These are phyloP conservation scores for Candida ovalis DNA, from an alignment of 805 yeast genomes.

Conservation along the genomic window DNA sequence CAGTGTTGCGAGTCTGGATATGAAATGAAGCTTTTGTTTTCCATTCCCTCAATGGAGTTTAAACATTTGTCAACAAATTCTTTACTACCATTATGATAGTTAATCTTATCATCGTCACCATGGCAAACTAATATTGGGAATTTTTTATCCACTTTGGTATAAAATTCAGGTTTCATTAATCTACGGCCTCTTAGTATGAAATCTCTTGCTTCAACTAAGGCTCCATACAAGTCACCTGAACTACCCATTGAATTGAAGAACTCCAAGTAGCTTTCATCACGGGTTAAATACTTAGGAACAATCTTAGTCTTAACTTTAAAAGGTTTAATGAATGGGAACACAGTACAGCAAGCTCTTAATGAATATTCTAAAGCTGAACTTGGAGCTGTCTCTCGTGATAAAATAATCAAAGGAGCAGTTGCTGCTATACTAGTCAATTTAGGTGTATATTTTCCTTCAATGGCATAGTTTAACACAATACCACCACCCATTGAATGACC, in stretches of 20 bases:
- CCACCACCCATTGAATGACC: constrained; percentile 89
- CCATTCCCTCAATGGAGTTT: constrained; percentile 18
- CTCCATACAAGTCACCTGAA: constrained; percentile 45
- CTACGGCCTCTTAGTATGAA: constrained; percentile 60
- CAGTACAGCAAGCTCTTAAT: constrained; percentile 38
- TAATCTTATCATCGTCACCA: constrained; percentile 61
- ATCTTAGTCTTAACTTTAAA: constrained; percentile 48
- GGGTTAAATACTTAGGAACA: constrained; percentile 50
- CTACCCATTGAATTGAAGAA: constrained; percentile 42
- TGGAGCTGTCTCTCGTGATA: constrained; percentile 62
- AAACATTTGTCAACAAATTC: constrained; percentile 34
- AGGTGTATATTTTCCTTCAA: constrained; percentile 47
- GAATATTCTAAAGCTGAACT: constrained; percentile 36
- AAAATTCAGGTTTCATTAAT: constrained; percentile 37
- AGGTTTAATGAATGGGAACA: constrained; percentile 43
- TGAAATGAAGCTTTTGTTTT: constrained; percentile 26
- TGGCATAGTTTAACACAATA: constrained; percentile 57
- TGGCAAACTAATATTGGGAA: constrained; percentile 56
- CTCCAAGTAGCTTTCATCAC: constrained; percentile 42
- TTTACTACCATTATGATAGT: constrained; percentile 46
- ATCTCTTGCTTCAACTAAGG: constrained; percentile 53
- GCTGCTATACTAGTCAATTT: constrained; percentile 44
- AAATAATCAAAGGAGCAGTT: constrained; percentile 55
- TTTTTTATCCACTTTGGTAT: constrained; percentile 33
- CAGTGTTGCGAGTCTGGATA: constrained; percentile 39